Conservation (phyloP, 2,329 filamentous ascomycete species). For the Microdochium trichocladiopsis region DNA sequence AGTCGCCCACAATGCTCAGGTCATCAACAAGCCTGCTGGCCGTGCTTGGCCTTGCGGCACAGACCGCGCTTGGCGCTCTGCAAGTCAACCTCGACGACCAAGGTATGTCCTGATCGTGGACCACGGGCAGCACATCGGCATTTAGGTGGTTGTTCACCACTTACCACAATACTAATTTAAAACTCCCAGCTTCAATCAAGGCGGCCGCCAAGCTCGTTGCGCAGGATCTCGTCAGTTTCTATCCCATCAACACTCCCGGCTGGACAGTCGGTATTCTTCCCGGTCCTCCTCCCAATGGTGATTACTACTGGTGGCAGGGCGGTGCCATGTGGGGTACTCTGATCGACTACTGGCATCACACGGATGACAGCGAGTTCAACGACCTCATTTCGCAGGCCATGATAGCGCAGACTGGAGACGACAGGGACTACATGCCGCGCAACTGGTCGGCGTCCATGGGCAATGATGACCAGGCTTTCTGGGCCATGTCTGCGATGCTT, state of each 20-base stretch:
- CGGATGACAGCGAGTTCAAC: conserved; percentile 58
- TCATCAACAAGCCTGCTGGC: conserved; percentile 13
- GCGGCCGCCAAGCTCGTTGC: conserved; percentile 37
- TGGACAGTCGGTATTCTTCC: conserved; percentile 49
- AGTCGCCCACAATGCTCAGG: conserved; percentile 14
- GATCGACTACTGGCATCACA: conserved; percentile 65
- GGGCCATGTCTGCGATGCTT: conserved; percentile 61
- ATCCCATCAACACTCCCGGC: conserved; percentile 42
- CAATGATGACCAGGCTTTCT: conserved; percentile 67
- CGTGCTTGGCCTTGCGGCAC: conserved; percentile 14
- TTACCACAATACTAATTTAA: neutral
- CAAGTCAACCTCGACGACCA: conserved; percentile 18
- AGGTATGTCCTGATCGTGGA: conserved; percentile 11
- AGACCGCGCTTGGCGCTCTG: conserved; percentile 15
- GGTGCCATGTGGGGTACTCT: conserved; percentile 62
- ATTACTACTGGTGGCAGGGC: conserved; percentile 72
- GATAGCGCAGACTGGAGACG: conserved; percentile 49
- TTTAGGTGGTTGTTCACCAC: neutral
- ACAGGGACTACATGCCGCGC: conserved; percentile 50
- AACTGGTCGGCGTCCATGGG: conserved; percentile 54
- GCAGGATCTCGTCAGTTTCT: conserved; percentile 42
- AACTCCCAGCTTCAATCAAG: conserved; percentile 34
- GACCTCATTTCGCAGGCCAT: conserved; percentile 47
- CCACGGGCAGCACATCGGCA: neutral
- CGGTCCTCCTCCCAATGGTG: conserved; percentile 44